These are phyloP conservation scores for Wickerhamiella sorbophila DNA, from an alignment of 805 yeast genomes.

Conservation along the genomic window DNA sequence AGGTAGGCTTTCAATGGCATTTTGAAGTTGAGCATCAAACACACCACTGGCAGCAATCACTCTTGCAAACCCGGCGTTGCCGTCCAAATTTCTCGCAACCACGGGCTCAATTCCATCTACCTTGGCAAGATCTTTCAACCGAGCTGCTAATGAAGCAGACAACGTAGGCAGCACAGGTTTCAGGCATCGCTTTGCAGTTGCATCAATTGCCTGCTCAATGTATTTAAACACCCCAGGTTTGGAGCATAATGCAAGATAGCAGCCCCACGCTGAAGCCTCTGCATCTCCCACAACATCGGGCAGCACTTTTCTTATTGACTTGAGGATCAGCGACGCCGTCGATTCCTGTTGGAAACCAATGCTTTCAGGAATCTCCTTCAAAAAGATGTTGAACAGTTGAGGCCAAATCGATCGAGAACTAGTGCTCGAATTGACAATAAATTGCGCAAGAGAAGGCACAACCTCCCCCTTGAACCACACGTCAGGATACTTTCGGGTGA, in stretches of 20 bases:
- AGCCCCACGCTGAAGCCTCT: slow-evolving; percentile 18
- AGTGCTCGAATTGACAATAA: slow-evolving; percentile 8
- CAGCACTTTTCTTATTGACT: slow-evolving; percentile 10
- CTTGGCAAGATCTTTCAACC: background rate
- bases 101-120: background rate
- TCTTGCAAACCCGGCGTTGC: background rate
- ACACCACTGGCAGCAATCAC: slow-evolving; percentile 1
- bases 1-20: background rate
- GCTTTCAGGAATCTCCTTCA: background rate
- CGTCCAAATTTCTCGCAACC: background rate
- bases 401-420: slow-evolving; percentile 16
- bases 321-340: slow-evolving; percentile 5
- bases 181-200: background rate
- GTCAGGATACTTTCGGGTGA: slow-evolving; percentile 31
- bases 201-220: background rate
- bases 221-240: background rate
- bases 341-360: background rate
- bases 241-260: slow-evolving; percentile 12
- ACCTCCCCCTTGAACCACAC: slow-evolving; percentile 17
- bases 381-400: slow-evolving; percentile 11
- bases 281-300: slow-evolving; percentile 6
- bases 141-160: background rate
- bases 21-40: background rate
- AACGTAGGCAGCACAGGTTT: background rate
- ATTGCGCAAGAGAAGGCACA: slow-evolving; percentile 11